Evolutionary conservation across 768 basidiomycete species (phyloP), one percentile per base, ranked within the genome.

Genomic region (Butyriboletus loyo): DNA sequence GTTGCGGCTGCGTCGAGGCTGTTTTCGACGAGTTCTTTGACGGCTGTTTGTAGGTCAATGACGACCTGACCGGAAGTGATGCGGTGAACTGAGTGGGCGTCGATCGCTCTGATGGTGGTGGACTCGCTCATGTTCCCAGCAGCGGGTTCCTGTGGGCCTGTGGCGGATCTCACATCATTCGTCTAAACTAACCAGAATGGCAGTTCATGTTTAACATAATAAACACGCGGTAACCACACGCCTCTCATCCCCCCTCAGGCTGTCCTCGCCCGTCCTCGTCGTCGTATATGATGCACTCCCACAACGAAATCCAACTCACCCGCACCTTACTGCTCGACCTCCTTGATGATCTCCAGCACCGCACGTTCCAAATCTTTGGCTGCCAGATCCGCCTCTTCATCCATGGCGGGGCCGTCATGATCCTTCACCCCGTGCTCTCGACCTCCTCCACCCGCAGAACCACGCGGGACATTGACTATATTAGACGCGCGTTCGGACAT

Each of bases 11-110:
- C 94, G 67, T 99, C 97, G 27, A 98, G 73, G 52, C 92, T 90
- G 67, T 99, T 99, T 72, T 99, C 97, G 2, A 99, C 82, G 9
- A 98, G 82, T 68, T 99, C 97, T 67, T 98, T 99, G 53, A 98
- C 86, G 2, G 93, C 92, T 0, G 89, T 90, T 66, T 94, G 92
- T 1, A 98, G 80, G 66, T 97, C 93, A 25, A 95, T 78, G 1
- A 98, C 89, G 41, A 98, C 96, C 67, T 98, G 97, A 2, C 96
- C 96, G 2, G 92, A 92, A 0, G 94, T 90, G 49, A 99, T 90
- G 49, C 82, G 78, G 67, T 98, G 97, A 10, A 95, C 77, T 4
- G 94, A 90, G 5, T 77, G 70, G 3, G 73, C 71, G 62, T 95
- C 92, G 57, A 98, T 93, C 5, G 86, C 76, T 32, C 68, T 73